phyloP scores from a whole-genome alignment of 2,329 filamentous ascomycete genomes.

The Trichoderma semiorbis region DNA sequence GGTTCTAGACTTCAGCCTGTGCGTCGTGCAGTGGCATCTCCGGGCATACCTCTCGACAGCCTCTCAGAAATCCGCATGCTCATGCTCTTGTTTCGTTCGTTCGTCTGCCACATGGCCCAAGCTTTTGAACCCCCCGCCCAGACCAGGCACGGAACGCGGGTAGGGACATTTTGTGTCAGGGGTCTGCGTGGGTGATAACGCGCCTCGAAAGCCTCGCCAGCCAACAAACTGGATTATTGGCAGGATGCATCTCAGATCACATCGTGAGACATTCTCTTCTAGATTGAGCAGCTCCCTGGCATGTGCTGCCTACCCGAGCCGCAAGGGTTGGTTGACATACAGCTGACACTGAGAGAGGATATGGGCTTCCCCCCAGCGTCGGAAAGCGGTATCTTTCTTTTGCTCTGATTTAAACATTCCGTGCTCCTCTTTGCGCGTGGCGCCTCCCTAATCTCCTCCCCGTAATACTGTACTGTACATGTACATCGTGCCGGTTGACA shows the following conservation, averaged over 20 bases:
- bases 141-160: conserved; percentile 12
- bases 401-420: neutral
- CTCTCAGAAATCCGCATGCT: neutral
- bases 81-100: neutral
- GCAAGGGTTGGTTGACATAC: neutral
- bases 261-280: conserved; percentile 11
- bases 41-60: neutral
- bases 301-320: neutral
- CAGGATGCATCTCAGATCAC: conserved; percentile 6
- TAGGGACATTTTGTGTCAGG: conserved; percentile 1
- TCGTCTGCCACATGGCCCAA: conserved; percentile 10
- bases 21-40: neutral
- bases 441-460: neutral
- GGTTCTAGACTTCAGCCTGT: conserved; percentile 1
- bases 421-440: neutral
- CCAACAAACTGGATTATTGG: neutral
- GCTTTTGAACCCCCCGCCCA: neutral
- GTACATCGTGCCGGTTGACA: neutral
- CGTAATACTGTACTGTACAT: neutral
- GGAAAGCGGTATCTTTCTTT: neutral
- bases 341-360: neutral
- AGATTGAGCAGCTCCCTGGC: conserved; percentile 4
- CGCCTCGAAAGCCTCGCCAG: conserved; percentile 2
- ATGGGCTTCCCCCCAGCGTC: neutral
- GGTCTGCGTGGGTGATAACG: conserved; percentile 10